These are phyloP conservation scores for Syncephalastrum sp. DNA, from an alignment of 371 early-diverging fungal species.

Conservation along the genomic window DNA sequence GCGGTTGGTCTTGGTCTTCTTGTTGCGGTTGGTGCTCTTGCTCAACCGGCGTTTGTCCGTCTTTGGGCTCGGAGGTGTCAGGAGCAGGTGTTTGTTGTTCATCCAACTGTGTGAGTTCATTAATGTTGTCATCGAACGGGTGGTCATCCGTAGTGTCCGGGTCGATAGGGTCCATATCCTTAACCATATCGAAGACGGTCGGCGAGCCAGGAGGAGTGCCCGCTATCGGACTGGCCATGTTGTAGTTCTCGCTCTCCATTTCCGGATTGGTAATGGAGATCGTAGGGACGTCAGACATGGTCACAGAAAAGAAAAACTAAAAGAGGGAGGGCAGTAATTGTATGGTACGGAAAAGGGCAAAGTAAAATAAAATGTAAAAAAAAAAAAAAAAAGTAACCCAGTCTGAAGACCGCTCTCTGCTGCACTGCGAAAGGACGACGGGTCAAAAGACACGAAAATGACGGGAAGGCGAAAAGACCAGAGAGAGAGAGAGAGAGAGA, in stretches of 20 bases:
- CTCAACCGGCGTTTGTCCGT: not conserved
- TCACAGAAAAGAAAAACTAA: no score
- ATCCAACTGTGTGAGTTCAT: conserved; percentile 1
- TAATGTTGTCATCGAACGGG: conserved; percentile 4
- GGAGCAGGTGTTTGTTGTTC: not conserved
- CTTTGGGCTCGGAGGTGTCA: not conserved
- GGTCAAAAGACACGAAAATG: no score
- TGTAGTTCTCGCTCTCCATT: conserved; percentile 34
- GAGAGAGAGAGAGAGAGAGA: no score
- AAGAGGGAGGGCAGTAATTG: no score
- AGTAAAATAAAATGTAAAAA: no score
- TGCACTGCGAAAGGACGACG: no score
- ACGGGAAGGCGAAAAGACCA: no score
- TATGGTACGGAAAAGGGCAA: no score
- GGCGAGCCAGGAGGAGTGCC: conserved; percentile 40
- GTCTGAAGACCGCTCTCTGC: no score
- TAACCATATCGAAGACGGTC: conserved; percentile 44
- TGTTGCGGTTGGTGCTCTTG: conserved; percentile 1
- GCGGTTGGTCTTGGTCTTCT: not conserved
- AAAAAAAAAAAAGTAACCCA: no score
- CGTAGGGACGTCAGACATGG: conserved; percentile 41
- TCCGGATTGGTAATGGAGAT: conserved; percentile 50
- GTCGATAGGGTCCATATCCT: conserved; percentile 34
- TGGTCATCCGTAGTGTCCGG: conserved; percentile 17
- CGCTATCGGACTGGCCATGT: conserved; percentile 22